Evolutionary conservation across 73 alveolate genomes (phyloP).

Genomic region (Paramecium biaurelia): DNA sequence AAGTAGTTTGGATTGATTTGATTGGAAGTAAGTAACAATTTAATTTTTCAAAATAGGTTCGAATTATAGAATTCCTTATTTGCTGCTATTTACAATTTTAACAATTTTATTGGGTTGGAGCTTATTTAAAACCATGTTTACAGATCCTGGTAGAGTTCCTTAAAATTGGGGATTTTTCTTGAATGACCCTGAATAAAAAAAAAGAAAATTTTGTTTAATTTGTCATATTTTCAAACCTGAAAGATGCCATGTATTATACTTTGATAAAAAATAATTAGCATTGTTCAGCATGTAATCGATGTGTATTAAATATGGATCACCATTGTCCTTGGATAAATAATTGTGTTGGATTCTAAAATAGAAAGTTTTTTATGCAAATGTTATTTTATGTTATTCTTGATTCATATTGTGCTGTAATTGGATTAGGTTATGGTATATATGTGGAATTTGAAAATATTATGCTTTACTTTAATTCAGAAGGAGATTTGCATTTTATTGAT

Average conservation of each 20-base stretch:
- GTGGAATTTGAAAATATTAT: slow-evolving; percentile 23
- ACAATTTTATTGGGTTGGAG: slow-evolving; percentile 83
- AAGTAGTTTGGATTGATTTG: slow-evolving; percentile 49
- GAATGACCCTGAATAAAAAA: slow-evolving; percentile 89
- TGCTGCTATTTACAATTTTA: not conserved
- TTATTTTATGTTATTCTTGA: slow-evolving; percentile 78
- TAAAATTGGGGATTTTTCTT: slow-evolving; percentile 95
- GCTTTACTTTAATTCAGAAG: not conserved
- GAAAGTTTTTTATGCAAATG: slow-evolving; percentile 89
- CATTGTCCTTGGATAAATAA: slow-evolving; percentile 98
- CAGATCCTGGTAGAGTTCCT: slow-evolving; percentile 98
- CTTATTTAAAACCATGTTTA: slow-evolving; percentile 84
- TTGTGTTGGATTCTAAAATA: slow-evolving; percentile 96
- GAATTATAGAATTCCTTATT: not conserved
- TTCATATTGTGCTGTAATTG: slow-evolving; percentile 61
- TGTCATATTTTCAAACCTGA: slow-evolving; percentile 97
- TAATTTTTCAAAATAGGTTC: not conserved
- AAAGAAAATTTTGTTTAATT: slow-evolving; percentile 91
- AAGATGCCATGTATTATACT: slow-evolving; percentile 80
- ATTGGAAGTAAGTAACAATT: not conserved
- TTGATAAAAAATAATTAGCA: slow-evolving; percentile 61
- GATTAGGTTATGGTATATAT: slow-evolving; percentile 17
- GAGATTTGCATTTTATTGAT: not conserved
- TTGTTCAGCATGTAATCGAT: slow-evolving; percentile 97
- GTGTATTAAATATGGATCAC: slow-evolving; percentile 97